These are phyloP conservation scores for Debaryomycetaceae sp. DNA, from an alignment of 1,139 yeast species.

Conservation along the genomic window DNA sequence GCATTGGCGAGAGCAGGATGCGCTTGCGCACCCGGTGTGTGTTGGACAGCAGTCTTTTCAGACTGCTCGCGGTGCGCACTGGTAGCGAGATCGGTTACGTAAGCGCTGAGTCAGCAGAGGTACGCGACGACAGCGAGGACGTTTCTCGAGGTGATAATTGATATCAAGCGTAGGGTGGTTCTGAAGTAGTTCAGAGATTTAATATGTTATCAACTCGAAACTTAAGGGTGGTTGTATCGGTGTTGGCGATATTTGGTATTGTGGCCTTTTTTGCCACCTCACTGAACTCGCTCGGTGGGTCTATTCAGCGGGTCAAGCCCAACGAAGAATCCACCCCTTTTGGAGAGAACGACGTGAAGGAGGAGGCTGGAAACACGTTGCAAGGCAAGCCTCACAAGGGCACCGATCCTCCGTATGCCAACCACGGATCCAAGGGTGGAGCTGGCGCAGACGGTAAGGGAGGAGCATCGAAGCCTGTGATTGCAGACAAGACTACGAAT, in stretches of 20 bases:
- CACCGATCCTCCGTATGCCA: slow-evolving; percentile 34
- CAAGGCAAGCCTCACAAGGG: slow-evolving; percentile 35
- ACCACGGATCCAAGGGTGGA: slow-evolving; percentile 5
- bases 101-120: too few relatives aligned
- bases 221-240: slow-evolving; percentile 33
- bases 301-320: slow-evolving; percentile 26
- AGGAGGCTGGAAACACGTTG: slow-evolving; percentile 27
- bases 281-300: slow-evolving; percentile 23
- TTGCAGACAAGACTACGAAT: slow-evolving; percentile 20
- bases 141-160: too few relatives aligned
- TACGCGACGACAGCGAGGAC: too few relatives aligned
- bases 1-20: too few relatives aligned
- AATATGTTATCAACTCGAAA: slow-evolving; percentile 35
- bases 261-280: slow-evolving; percentile 37
- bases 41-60: too few relatives aligned
- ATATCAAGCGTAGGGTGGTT: too few relatives aligned
- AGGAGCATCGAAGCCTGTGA: slow-evolving; percentile 6
- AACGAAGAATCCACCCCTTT: slow-evolving; percentile 6
- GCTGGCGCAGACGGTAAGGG: slow-evolving; percentile 3
- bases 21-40: too few relatives aligned
- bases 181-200: not conserved
- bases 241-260: slow-evolving; percentile 31
- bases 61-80: too few relatives aligned
- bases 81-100: too few relatives aligned
- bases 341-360: slow-evolving; percentile 20